phyloP scores from a whole-genome alignment of 2,329 filamentous ascomycete genomes.

The Atkinsonella texensis region DNA sequence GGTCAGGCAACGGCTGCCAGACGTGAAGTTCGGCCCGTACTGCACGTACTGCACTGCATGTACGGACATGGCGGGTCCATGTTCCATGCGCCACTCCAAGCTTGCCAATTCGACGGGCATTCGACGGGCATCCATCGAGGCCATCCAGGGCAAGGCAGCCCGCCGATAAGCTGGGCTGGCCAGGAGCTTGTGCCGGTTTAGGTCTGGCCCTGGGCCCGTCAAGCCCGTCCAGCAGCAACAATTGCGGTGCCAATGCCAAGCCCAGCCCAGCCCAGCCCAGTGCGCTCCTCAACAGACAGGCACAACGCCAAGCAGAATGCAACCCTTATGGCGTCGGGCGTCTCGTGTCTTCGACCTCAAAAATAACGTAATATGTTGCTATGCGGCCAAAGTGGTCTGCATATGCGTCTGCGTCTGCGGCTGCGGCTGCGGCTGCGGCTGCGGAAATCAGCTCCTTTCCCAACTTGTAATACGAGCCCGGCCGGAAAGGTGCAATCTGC shows the following conservation, averaged over 20 bases:
- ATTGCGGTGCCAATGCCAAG: neutral
- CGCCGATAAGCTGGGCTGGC: slow-evolving; percentile 1
- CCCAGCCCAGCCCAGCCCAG: neutral
- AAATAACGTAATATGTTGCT: no score
- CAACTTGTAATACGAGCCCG: neutral
- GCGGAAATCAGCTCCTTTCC: neutral
- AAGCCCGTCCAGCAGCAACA: neutral
- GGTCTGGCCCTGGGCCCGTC: neutral
- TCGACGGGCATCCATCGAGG: neutral
- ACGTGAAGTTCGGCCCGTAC: slow-evolving; percentile 1
- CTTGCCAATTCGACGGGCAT: neutral
- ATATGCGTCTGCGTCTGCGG: no score
- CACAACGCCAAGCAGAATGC: no score
- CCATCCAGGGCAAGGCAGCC: neutral
- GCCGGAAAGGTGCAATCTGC: neutral
- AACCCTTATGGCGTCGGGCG: no score
- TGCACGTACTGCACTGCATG: neutral
- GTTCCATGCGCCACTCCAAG: neutral
- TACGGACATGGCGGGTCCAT: neutral
- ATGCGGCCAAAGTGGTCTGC: no score
- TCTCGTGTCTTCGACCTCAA: no score
- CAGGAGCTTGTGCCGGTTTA: neutral
- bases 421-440: no score
- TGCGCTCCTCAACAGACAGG: neutral
- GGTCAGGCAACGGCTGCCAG: slow-evolving; percentile 2